These are phyloP conservation scores for Globisporangium polare DNA, from an alignment of 352 stramenopile genomes.

Conservation along the genomic window DNA sequence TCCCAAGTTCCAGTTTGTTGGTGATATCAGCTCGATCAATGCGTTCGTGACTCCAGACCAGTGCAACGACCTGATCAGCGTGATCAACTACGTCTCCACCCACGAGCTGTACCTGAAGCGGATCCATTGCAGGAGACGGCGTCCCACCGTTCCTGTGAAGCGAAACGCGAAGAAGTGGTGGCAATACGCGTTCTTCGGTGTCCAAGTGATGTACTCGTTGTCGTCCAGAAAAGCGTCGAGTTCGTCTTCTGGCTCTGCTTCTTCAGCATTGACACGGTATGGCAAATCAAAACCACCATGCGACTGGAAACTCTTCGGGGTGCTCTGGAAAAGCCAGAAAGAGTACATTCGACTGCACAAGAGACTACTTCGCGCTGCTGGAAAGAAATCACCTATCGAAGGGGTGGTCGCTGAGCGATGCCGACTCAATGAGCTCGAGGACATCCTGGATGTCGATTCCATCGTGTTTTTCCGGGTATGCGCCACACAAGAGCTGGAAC, in stretches of 20 bases:
- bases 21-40: constrained; percentile 63
- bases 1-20: constrained; percentile 62
- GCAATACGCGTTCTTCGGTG: constrained; percentile 71
- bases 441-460: constrained; percentile 64
- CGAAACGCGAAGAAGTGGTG: constrained; percentile 62
- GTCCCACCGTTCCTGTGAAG: constrained; percentile 44
- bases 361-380: constrained; percentile 50
- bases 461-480: constrained; percentile 83
- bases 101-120: constrained; percentile 83
- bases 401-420: constrained; percentile 39
- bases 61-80: constrained; percentile 76
- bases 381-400: constrained; percentile 52
- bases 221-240: constrained; percentile 13
- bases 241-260: background rate
- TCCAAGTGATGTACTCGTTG: constrained; percentile 54
- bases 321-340: constrained; percentile 53
- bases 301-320: constrained; percentile 62
- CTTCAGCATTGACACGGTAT: constrained; percentile 12
- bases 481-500: constrained; percentile 53
- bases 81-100: constrained; percentile 72
- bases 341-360: constrained; percentile 80
- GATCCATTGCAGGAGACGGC: constrained; percentile 67
- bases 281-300: constrained; percentile 17
- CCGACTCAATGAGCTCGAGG: constrained; percentile 60
- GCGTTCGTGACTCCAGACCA: constrained; percentile 62